Base-by-base conservation (phyloP, 306 rosid genomes). In the Comarum palustre region DNA sequence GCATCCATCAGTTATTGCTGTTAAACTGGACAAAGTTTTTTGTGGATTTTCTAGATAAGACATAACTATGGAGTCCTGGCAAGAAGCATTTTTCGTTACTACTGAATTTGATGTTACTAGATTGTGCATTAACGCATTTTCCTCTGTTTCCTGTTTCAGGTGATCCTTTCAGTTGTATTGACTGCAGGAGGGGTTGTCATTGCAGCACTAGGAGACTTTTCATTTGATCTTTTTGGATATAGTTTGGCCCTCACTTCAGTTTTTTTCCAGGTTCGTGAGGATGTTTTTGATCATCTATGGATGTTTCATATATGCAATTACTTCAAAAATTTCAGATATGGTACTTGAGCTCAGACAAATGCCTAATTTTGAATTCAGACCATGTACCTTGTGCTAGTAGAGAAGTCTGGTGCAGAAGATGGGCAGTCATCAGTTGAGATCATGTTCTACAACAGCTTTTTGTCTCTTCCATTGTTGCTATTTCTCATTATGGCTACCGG, bases 341-440 rank as follows among this genome's bases (percentile, higher is more conserved):
- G 58, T 57, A 8, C 42, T 73, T 71, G 73, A 68, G 59, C 80
- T 82, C 69, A 87, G 66, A 29, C 14, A 67, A 58, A 68, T 80
- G 36, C 80, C 43, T 82, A 57, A 71, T 19, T 68, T 64, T 27
- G 20, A 48, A 52, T 77, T 80, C 91, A 91, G 99, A 94, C 97
- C 79, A 94, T 94, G 99, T 94, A 89, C 88, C 95, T 94, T 68
- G 90, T 91, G 66, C 79, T 94, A 81, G 97, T 94, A 80, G 96
- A 94, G 86, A 91, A 81, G 80, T 94, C 99, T 34, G 97, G 99
- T 50, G 99, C 93, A 58, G 99, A 94, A 84, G 87, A 90, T 66
- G 96, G 97, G 77, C 93, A 91, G 71, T 85, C 96, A 16, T 94
- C 99, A 2, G 59, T 91, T 66, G 99, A 94, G 84, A 91, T 94